Evolutionary conservation across 768 basidiomycete species (phyloP).

Genomic region (Neoboletus brunneissimus): DNA sequence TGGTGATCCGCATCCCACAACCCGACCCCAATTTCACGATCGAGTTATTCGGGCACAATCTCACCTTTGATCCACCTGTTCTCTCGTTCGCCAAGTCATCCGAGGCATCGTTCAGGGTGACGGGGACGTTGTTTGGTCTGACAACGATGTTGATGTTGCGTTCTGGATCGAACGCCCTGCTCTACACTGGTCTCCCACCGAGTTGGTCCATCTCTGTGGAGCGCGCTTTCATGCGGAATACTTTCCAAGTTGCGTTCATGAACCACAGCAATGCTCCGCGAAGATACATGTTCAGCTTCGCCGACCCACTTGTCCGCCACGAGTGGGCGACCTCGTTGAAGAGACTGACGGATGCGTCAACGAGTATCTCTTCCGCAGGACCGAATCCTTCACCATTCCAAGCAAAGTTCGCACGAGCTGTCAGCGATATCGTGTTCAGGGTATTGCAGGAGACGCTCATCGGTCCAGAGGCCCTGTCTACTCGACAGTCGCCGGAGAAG

Average conservation of each 20-base stretch:
- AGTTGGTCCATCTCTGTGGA: conserved; percentile 79
- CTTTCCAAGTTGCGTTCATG: conserved; percentile 87
- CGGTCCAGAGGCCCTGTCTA: conserved; percentile 30
- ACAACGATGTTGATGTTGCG: conserved; percentile 84
- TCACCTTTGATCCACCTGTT: conserved; percentile 83
- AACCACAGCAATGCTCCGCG: conserved; percentile 66
- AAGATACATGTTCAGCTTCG: conserved; percentile 93
- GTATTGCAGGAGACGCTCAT: conserved; percentile 85
- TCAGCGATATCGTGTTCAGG: conserved; percentile 73
- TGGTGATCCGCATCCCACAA: conserved; percentile 82
- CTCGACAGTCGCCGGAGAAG: conserved; percentile 26
- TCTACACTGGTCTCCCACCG: conserved; percentile 78
- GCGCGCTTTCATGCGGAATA: conserved; percentile 94
- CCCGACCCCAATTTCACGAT: conserved; percentile 81
- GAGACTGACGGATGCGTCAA: conserved; percentile 59
- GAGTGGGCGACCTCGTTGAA: conserved; percentile 71
- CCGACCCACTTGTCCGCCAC: conserved; percentile 71
- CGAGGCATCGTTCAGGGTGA: conserved; percentile 88
- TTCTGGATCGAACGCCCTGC: conserved; percentile 76
- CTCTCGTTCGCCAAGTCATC: conserved; percentile 75
- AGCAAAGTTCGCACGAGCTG: conserved; percentile 56
- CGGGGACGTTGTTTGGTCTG: conserved; percentile 77
- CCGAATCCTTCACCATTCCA: conserved; percentile 36
- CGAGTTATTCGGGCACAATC: conserved; percentile 82
- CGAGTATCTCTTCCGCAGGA: conserved; percentile 22